A percentile compares a stretch with the other conserved stretches of the same genome.
Conservation (phyloP, 495 filamentous ascomycete genomes). For the Xylaria longipes region DNA sequence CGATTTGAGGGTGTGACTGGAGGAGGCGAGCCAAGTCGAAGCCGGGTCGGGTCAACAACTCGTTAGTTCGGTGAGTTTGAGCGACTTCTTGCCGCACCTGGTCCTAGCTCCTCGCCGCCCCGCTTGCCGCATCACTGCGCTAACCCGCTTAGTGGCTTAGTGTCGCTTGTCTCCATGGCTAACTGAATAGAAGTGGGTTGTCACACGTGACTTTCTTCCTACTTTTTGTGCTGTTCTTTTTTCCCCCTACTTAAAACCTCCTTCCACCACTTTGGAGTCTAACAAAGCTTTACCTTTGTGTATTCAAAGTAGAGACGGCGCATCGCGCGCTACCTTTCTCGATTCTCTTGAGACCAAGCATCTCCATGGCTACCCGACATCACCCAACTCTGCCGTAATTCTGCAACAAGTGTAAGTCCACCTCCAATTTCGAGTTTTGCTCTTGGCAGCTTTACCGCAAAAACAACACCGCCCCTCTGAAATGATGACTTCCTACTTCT, state of each 20-base stretch:
- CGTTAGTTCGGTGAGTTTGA: slow-evolving; percentile 4
- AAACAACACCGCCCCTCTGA: neutral
- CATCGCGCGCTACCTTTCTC: neutral
- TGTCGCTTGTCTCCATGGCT: neutral
- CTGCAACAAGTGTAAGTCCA: neutral
- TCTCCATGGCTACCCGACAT: neutral
- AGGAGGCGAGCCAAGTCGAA: neutral
- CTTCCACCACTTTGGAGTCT: no score
- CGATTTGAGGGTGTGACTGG: neutral
- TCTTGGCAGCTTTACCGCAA: neutral
- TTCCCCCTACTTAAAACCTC: neutral
- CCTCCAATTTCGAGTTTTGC: neutral
- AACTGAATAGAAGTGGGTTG: neutral
- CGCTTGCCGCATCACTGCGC: neutral
- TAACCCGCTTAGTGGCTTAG: neutral
- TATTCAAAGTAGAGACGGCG: neutral
- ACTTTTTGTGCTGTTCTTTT: neutral
- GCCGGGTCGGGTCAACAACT: slow-evolving; percentile 2
- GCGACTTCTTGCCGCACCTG: neutral
- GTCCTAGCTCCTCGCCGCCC: slow-evolving; percentile 8
- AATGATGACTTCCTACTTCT: slow-evolving; percentile 60
- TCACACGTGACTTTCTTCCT: neutral
- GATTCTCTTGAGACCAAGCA: neutral
- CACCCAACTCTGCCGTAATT: neutral
- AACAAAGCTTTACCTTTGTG: neutral